Percentiles rank a stretch among this genome's conserved stretches.
Evolutionary conservation across 805 yeast species (phyloP).

Genomic region (Metschnikowia proteae): DNA sequence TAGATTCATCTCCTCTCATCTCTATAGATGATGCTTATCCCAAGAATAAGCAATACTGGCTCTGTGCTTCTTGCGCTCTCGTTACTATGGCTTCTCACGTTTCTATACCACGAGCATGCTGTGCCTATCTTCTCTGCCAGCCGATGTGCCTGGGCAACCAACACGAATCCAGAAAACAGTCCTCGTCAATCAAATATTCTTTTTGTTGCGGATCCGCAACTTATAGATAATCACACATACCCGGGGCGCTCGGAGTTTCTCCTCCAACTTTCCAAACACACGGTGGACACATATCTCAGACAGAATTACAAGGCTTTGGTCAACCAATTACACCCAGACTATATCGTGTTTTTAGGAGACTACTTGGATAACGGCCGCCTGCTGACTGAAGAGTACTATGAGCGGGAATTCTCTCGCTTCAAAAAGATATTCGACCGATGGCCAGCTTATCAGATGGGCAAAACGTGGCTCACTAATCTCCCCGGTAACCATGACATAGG

Average conservation of each 20-base stretch:
- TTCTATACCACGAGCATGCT: constrained; percentile 31
- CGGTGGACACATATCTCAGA: constrained; percentile 37
- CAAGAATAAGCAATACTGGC: constrained; percentile 24
- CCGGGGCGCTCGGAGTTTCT: constrained; percentile 35
- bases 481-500: constrained; percentile 31
- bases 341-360: constrained; percentile 40
- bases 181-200: constrained; percentile 25
- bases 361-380: constrained; percentile 41
- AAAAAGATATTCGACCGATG: constrained; percentile 26
- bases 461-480: constrained; percentile 29
- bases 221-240: constrained; percentile 43
- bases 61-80: constrained; percentile 24
- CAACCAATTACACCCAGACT: constrained; percentile 31
- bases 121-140: constrained; percentile 26
- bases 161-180: neutral
- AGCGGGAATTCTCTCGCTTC: constrained; percentile 29
- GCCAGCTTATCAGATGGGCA: constrained; percentile 20
- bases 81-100: constrained; percentile 27
- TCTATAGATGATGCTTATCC: neutral
- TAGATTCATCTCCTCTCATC: neutral
- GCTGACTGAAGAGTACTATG: constrained; percentile 29
- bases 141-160: constrained; percentile 32
- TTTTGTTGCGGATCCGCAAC: constrained; percentile 43
- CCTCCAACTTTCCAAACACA: constrained; percentile 35
- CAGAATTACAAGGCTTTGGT: constrained; percentile 36